phyloP scores from a whole-genome alignment of 2,329 filamentous ascomycete species.

The Lasiodiplodia hormozganensis region DNA sequence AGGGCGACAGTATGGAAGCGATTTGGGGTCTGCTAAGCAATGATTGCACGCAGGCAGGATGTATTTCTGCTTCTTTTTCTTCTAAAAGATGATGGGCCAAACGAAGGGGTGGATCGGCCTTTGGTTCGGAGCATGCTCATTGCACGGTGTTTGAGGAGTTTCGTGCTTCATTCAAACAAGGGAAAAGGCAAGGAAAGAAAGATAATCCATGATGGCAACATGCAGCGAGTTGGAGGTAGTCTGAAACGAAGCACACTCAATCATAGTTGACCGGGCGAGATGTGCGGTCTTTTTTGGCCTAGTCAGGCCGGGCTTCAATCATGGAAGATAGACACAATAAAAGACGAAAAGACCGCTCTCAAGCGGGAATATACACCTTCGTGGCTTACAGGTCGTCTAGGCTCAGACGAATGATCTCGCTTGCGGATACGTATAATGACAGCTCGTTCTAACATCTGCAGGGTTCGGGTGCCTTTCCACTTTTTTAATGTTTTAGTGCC shows the following conservation, averaged over 20 bases:
- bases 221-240: slow-evolving; percentile 6
- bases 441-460: slow-evolving; percentile 10
- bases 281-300: neutral
- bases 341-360: neutral
- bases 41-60: neutral
- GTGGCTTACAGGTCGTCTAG: neutral
- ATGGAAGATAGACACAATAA: neutral
- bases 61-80: slow-evolving; percentile 8
- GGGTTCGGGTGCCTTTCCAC: neutral
- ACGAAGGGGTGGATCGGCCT: neutral
- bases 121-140: slow-evolving; percentile 21
- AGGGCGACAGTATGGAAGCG: neutral
- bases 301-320: neutral
- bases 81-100: slow-evolving; percentile 4
- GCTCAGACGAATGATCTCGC: neutral
- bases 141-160: slow-evolving; percentile 27
- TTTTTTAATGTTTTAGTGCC: neutral
- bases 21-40: neutral
- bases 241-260: neutral
- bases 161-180: slow-evolving; percentile 22
- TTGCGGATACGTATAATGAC: neutral
- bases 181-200: slow-evolving; percentile 16
- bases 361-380: neutral
- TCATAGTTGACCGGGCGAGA: neutral
- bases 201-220: neutral